Evolutionary conservation across 2,329 filamentous ascomycete genomes (phyloP).

Genomic region (Aspergillus aculeatinus): DNA sequence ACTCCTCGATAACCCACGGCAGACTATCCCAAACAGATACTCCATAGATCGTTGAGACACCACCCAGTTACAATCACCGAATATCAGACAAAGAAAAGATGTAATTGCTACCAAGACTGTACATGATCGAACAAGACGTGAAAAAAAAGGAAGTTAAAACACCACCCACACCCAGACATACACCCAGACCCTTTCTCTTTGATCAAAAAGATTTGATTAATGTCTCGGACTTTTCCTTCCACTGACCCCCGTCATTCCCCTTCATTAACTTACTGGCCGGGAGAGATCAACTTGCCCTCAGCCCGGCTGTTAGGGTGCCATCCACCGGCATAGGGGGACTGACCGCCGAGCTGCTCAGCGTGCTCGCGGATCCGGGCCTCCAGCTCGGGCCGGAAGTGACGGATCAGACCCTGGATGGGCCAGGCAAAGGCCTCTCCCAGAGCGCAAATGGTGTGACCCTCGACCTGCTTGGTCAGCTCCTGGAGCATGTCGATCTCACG

Average conservation of each 20-base stretch:
- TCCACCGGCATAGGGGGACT: constrained; percentile 73
- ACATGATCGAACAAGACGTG: constrained; percentile 16
- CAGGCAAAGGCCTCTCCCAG: constrained; percentile 97
- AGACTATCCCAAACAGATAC: no score
- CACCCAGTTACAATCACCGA: neutral
- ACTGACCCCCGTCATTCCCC: neutral
- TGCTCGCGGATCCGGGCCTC: constrained; percentile 87
- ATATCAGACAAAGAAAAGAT: neutral
- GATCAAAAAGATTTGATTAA: neutral
- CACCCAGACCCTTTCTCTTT: neutral
- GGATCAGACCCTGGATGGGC: constrained; percentile 96
- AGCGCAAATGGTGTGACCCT: constrained; percentile 98
- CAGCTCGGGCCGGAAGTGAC: constrained; percentile 95
- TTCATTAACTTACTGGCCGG: constrained; percentile 75
- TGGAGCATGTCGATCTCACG: constrained; percentile 99
- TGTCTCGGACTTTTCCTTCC: constrained; percentile 1
- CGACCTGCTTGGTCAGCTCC: constrained; percentile 98
- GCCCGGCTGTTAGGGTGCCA: constrained; percentile 74
- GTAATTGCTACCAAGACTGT: constrained; percentile 19
- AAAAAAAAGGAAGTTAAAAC: constrained; percentile 1
- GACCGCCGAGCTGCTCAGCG: constrained; percentile 68
- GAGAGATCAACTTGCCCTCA: constrained; percentile 81
- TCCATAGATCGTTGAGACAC: no score
- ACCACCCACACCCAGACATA: neutral
- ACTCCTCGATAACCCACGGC: no score